These are phyloP conservation scores for Aspergillus saccharolyticus DNA, from an alignment of 495 filamentous ascomycete genomes.

Conservation along the genomic window DNA sequence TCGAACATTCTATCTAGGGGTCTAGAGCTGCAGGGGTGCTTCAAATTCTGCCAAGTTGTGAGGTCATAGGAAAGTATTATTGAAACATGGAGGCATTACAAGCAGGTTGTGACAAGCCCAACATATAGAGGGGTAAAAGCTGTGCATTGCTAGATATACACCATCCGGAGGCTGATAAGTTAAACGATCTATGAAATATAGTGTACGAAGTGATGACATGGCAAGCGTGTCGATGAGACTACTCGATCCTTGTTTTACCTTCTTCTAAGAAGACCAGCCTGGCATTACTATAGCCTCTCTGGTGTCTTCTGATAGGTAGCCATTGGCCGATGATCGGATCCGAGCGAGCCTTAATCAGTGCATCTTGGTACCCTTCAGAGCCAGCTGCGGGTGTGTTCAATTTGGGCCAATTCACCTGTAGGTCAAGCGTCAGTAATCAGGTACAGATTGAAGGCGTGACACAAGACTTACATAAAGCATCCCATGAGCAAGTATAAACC, in stretches of 20 bases:
- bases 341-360: slow-evolving; percentile 66
- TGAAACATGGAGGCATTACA: background rate
- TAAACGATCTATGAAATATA: background rate
- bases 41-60: no score
- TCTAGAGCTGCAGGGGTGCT: no score
- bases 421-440: slow-evolving; percentile 8
- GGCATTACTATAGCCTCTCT: slow-evolving; percentile 71
- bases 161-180: background rate
- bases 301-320: slow-evolving; percentile 58
- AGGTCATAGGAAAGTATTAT: background rate
- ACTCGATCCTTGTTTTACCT: slow-evolving; percentile 95
- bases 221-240: slow-evolving; percentile 11
- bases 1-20: no score
- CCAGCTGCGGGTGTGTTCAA: slow-evolving; percentile 81
- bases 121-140: background rate
- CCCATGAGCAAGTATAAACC: slow-evolving; percentile 75
- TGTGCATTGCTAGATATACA: background rate
- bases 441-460: background rate
- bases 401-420: slow-evolving; percentile 97
- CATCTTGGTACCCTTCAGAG: slow-evolving; percentile 83
- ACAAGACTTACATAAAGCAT: slow-evolving; percentile 78
- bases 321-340: slow-evolving; percentile 71
- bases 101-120: background rate
- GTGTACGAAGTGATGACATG: slow-evolving; percentile 1
- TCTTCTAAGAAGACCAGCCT: slow-evolving; percentile 81